Conservation (phyloP, 75 land plant species). For the Cryptomeria japonica region DNA sequence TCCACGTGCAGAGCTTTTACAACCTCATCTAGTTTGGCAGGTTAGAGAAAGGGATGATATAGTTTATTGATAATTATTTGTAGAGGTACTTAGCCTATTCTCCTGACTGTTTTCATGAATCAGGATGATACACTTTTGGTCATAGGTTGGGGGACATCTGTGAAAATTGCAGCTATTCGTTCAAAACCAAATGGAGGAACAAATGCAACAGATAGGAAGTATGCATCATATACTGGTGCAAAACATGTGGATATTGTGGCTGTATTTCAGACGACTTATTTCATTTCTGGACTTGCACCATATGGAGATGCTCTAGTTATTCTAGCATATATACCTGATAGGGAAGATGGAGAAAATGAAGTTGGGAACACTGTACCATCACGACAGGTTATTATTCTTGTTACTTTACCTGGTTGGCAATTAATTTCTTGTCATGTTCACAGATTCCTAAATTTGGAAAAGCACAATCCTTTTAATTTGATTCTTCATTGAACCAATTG, state of each 20-base stretch:
- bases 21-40: constrained; percentile 98
- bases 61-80: background rate
- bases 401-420: background rate
- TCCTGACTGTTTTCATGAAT: background rate
- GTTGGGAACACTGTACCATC: constrained; percentile 52
- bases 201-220: constrained; percentile 50
- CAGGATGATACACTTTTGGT: constrained; percentile 92
- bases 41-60: constrained; percentile 25
- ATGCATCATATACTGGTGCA: constrained; percentile 41
- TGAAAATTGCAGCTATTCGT: constrained; percentile 83
- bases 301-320: constrained; percentile 91
- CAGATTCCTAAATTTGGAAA: background rate
- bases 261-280: constrained; percentile 83
- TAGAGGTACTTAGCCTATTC: background rate
- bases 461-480: background rate
- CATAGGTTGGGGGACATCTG: constrained; percentile 93
- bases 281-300: constrained; percentile 91
- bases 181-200: constrained; percentile 26
- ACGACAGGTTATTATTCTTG: constrained; percentile 50
- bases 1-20: constrained; percentile 82
- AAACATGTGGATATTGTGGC: constrained; percentile 95
- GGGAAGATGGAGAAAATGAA: constrained; percentile 68
- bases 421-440: background rate
- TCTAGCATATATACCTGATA: constrained; percentile 86
- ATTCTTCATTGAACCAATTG: background rate